A percentile compares a stretch with the other conserved stretches of the same genome.
phyloP scores from a whole-genome alignment of 2,329 filamentous ascomycete species.

The Cercospora sp. region DNA sequence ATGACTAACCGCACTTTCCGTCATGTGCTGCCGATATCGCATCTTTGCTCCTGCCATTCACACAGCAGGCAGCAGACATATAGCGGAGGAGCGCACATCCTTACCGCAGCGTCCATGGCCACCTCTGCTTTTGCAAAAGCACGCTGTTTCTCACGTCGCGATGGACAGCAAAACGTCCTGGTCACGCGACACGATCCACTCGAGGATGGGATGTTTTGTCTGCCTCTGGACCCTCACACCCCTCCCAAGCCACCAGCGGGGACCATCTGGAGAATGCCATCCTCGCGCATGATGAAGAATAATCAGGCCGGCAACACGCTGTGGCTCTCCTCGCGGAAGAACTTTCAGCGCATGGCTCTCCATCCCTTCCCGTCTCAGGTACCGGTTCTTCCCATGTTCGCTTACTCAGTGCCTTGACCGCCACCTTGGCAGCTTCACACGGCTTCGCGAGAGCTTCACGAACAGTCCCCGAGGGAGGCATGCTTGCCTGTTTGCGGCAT shows the following conservation, averaged over 20 bases:
- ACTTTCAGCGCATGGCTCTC: not conserved
- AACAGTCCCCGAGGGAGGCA: not conserved
- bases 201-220: not conserved
- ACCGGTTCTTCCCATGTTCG: not conserved
- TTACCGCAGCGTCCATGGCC: not conserved
- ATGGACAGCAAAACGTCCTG: not conserved
- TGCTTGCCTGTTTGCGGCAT: not conserved
- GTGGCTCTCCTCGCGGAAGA: not conserved
- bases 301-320: not conserved
- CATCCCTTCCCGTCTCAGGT: not conserved
- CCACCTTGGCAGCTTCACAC: not conserved
- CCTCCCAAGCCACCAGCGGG: not conserved
- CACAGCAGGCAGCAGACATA: not conserved
- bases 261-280: not conserved
- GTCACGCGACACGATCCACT: not conserved
- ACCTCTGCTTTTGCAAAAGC: not conserved
- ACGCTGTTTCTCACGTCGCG: not conserved
- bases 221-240: not conserved
- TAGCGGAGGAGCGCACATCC: not conserved
- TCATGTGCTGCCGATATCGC: conserved; percentile 12
- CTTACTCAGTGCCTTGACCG: not conserved
- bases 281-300: not conserved
- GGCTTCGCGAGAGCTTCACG: not conserved
- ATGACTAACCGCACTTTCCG: conserved; percentile 3
- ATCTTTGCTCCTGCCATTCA: not conserved